Base-by-base conservation (phyloP, 495 filamentous ascomycete genomes). In the Penicillium bovifimosum region DNA sequence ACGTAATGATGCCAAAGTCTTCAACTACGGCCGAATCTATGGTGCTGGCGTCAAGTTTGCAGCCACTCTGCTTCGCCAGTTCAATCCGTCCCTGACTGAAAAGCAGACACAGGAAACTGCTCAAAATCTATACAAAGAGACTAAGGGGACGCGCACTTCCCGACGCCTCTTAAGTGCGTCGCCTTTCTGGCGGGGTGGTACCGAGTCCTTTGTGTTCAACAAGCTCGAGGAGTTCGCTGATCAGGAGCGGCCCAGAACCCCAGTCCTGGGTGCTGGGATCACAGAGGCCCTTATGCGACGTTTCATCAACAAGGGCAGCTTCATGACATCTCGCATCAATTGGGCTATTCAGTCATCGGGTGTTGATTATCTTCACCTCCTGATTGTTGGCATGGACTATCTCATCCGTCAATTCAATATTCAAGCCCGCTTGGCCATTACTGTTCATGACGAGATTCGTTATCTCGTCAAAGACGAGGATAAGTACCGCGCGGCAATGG, bases 21-120 rank as follows among this genome's bases (percentile, higher is more conserved):
- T 99, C 73, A 99, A 97, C 67, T 99, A 97, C 61, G 93, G 93
- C 9, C 88, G 93, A 20, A 99, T 99, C 43, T 99, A 99, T 60
- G 93, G 93, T 32, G 93, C 93, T 32, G 93, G 93, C 8, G 73
- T 96, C 41, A 96, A 88, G 57, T 99, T 97, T 66, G 93, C 93
- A 3, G 84, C 86, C 13, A 91, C 87, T 9, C 75, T 99, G 3
- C 79, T 99, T 18, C 80, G 89, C 16, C 91, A 96, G 61, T 99
- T 97, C 71, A 96, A 96, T 60, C 90, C 93, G 9, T 74, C 64
- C 38, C 74, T 96, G 26, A 82, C 84, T 0, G 93, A 97, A 45
- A 69, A 75, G 35, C 75, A 95, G 62, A 91, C 92, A 0, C 71
- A 82, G 9, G 73, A 85, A 26, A 87, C 86, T 35, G 90, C 93